Base-by-base conservation (phyloP, 345 rosid species). In the Citrus australasica region DNA sequence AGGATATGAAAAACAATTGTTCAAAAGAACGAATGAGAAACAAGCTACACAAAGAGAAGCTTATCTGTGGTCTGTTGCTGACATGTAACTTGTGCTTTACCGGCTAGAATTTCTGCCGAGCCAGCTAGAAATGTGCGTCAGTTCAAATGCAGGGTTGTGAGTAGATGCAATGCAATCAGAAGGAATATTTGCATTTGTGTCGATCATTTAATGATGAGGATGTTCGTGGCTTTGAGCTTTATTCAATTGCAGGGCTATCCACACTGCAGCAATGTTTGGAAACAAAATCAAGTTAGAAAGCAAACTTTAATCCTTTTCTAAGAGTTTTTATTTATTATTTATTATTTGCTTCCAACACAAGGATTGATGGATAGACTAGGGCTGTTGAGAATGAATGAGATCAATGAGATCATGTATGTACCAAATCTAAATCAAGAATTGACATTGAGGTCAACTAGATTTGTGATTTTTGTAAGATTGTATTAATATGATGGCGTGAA, bases 21-120 rank as follows among this genome's bases (percentile, higher is more conserved):
- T 94, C 81, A 85, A 82, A 72, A 89, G 88, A 80, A 22, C 24
- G 40, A 96, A 90, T 53, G 97, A 96, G 84, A 96, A 88, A 73
- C 84, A 75, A 80, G 99, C 99, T 40, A 91, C 97, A 0, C 95
- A 96, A 77, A 86, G 79, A 78, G 99, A 96, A 82, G 98, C 98
- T 59, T 96, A 94, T 79, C 89, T 94, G 5, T 96, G 99, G 99
- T 86, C 98, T 9, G 97, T 92, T 17, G 81, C 99, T 1, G 99
- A 96, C 46, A 94, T 94, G 99, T 96, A 79, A 91, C 37, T 55
- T 61, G 28, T 63, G 25, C 10, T 25, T 53, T 3, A 19, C 30
- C 32, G 14, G 16, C 9, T 16, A 2, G 37, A 27, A 35, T 16
- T 17, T 70, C 22, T 8, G 6, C 7, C 1, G 53, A 67, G 13